Base-by-base conservation (phyloP, 345 rosid species). In the Eucalyptus lansdowneana region DNA sequence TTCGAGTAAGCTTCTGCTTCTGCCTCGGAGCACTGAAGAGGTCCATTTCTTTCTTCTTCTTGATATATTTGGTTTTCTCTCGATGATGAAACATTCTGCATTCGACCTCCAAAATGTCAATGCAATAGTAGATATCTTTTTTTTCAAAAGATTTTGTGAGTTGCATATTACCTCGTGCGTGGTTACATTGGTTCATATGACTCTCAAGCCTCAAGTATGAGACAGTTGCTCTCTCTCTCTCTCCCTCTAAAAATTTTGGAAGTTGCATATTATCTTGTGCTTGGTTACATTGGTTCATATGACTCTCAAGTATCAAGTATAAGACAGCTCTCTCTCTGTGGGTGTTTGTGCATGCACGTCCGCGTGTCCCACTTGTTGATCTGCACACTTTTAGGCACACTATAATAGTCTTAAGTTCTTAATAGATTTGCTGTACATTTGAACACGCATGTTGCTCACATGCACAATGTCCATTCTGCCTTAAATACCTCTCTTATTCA, bases 1-100 rank as follows among this genome's bases (percentile, higher is more conserved):
- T 45, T 95, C 91, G 60, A 97, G 99, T 93, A 96, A 93, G 94
- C 96, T 97, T 86, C 91, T 97, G 91, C 97, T 98, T 53, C 96
- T 93, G 50, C 99, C 99, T 16, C 93, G 90, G 87, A 95, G 87
- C 90, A 94, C 99, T 9, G 90, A 95, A 87, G 96, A 97, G 99
- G 98, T 97, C 60, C 83, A n/a, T 37, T 91, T 90, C 91, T 76
- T 53, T 69, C 50, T 87, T 40, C 65, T 50, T 53, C 58, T 86
- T 7, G 37, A 51, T 51, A 51, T 31, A 86, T 56, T 9, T 72
- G 81, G 81, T 34, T 72, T 5, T 10, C 80, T 69, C 42, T 69
- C 8, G 25, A 34, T 10, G 25, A 72, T 72, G 45, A 37, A 37
- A 37, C 83, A 72, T 72, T 21, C 45, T 72, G 27, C 45, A 72